phyloP scores from a whole-genome alignment of 78 protist species.

The Tieghemostelium lacteum region DNA sequence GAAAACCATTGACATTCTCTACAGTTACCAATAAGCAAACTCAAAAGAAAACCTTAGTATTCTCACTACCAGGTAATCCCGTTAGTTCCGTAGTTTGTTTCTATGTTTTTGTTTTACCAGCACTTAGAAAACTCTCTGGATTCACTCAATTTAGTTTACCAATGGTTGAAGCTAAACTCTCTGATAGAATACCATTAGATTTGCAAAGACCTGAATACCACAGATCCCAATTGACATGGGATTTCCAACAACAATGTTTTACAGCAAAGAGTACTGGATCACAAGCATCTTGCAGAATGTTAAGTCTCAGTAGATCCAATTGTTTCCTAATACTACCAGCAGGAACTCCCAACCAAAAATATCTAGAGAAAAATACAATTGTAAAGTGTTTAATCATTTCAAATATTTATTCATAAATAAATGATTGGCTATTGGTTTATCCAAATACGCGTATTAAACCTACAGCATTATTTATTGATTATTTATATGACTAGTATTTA shows the following conservation, averaged over 20 bases:
- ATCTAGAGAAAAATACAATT: slow-evolving; percentile 46
- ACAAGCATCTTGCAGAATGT: slow-evolving; percentile 77
- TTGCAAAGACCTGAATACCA: slow-evolving; percentile 90
- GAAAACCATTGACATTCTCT: slow-evolving; percentile 90
- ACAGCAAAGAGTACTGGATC: slow-evolving; percentile 66
- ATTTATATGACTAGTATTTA: neutral
- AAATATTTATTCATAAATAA: neutral
- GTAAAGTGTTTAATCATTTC: slow-evolving; percentile 70
- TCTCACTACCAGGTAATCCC: slow-evolving; percentile 91
- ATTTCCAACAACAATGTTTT: slow-evolving; percentile 45
- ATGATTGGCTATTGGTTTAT: neutral
- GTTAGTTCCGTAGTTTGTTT: slow-evolving; percentile 80
- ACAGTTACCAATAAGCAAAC: slow-evolving; percentile 1
- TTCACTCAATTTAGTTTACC: slow-evolving; percentile 19
- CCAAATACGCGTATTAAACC: neutral
- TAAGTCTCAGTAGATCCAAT: slow-evolving; percentile 70
- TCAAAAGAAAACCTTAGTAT: slow-evolving; percentile 34
- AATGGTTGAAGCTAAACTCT: slow-evolving; percentile 50
- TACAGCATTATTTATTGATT: no score
- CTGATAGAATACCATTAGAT: slow-evolving; percentile 70
- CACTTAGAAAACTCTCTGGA: slow-evolving; percentile 68
- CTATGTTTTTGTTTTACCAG: slow-evolving; percentile 81
- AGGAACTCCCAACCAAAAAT: slow-evolving; percentile 36
- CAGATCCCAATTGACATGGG: slow-evolving; percentile 62
- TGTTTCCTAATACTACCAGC: slow-evolving; percentile 61